phyloP scores from a whole-genome alignment of 1,139 yeast species.

The Candida glucosophila region DNA sequence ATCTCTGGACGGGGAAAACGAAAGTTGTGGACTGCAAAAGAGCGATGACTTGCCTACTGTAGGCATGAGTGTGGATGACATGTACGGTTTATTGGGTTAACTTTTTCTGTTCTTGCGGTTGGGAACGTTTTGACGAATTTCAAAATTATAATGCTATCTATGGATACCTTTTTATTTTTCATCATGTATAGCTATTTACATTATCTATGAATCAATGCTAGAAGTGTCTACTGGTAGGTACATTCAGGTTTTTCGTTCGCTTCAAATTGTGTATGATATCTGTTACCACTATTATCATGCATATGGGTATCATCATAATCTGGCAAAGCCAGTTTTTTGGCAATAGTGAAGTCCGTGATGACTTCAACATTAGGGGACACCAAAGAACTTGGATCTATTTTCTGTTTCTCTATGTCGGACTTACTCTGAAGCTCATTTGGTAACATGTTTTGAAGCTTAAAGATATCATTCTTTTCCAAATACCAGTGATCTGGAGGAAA shows the following conservation, averaged over 20 bases:
- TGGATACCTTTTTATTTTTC: slow-evolving; percentile 6
- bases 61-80: slow-evolving; percentile 28
- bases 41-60: slow-evolving; percentile 5
- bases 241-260: slow-evolving; percentile 35
- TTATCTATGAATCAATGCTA: slow-evolving; percentile 5
- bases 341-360: slow-evolving; percentile 31
- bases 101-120: slow-evolving; percentile 14
- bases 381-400: slow-evolving; percentile 17
- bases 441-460: slow-evolving; percentile 43
- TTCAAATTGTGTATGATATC: slow-evolving; percentile 10
- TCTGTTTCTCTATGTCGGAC: slow-evolving; percentile 14
- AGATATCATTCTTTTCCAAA: slow-evolving; percentile 53
- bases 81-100: slow-evolving; percentile 32
- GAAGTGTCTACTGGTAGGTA: slow-evolving; percentile 28
- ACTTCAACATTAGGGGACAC: slow-evolving; percentile 33
- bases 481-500: slow-evolving; percentile 85
- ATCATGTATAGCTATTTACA: slow-evolving; percentile 8
- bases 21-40: no score
- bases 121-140: slow-evolving; percentile 1
- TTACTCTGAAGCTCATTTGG: slow-evolving; percentile 33
- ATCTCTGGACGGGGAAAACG: no score
- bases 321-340: slow-evolving; percentile 24
- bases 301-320: slow-evolving; percentile 20
- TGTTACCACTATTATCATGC: slow-evolving; percentile 6
- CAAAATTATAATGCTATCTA: slow-evolving; percentile 1